Percentiles rank a stretch among this genome's conserved stretches.
Evolutionary conservation across 2,329 filamentous ascomycete genomes (phyloP).

Genomic region (Pestalotiopsis sp.): DNA sequence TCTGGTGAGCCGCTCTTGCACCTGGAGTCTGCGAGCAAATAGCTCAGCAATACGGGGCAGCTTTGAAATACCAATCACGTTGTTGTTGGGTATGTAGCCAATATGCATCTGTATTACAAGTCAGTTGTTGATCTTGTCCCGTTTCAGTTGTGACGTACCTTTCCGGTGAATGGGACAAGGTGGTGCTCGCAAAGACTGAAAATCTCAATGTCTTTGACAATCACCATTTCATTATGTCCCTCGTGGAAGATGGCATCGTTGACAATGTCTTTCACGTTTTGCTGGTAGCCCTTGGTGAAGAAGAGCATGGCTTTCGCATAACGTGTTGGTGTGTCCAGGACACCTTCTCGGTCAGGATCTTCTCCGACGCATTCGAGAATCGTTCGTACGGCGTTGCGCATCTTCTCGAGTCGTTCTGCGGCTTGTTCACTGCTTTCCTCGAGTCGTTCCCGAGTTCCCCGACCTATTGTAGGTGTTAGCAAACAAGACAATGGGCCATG

Average conservation of each 20-base stretch:
- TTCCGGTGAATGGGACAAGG: slow-evolving; percentile 93
- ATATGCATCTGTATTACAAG: slow-evolving; percentile 83
- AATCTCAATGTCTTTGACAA: slow-evolving; percentile 96
- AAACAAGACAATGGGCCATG: background rate
- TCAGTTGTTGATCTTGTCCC: background rate
- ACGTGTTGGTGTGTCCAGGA: slow-evolving; percentile 73
- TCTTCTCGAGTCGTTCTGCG: slow-evolving; percentile 55
- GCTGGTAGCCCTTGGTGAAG: slow-evolving; percentile 96
- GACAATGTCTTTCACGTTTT: slow-evolving; percentile 89
- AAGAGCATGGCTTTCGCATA: slow-evolving; percentile 96
- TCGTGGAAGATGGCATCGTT: slow-evolving; percentile 96
- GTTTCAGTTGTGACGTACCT: slow-evolving; percentile 56
- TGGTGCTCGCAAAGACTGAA: slow-evolving; percentile 97
- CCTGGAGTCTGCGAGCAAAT: slow-evolving; percentile 91
- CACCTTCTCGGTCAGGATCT: slow-evolving; percentile 66
- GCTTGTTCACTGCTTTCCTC: slow-evolving; percentile 58
- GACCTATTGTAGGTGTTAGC: slow-evolving; percentile 43
- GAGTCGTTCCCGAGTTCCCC: slow-evolving; percentile 65
- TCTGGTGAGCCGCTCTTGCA: slow-evolving; percentile 94
- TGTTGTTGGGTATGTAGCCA: slow-evolving; percentile 89
- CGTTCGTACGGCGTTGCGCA: slow-evolving; percentile 65
- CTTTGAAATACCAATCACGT: slow-evolving; percentile 92
- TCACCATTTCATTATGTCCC: slow-evolving; percentile 95
- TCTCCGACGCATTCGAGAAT: slow-evolving; percentile 71
- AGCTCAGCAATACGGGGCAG: slow-evolving; percentile 95